These are phyloP conservation scores for Leonotis leonurus DNA, from an alignment of 257 asterid species.

Conservation along the genomic window DNA sequence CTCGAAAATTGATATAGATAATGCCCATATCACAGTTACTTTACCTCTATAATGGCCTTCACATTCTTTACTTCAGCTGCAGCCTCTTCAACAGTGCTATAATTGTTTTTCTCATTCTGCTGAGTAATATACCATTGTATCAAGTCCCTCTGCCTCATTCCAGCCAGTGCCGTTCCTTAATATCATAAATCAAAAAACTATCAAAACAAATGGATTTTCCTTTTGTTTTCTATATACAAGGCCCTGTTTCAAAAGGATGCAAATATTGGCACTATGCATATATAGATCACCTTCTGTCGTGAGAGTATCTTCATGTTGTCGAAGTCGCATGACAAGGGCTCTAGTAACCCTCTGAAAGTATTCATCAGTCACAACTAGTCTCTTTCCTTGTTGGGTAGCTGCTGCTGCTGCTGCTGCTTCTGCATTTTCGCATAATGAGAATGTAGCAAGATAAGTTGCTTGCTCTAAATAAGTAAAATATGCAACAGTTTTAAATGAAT, in stretches of 20 bases:
- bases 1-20: background rate
- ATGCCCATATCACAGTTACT: background rate
- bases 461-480: background rate
- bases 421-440: slow-evolving; percentile 40
- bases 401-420: slow-evolving; percentile 17
- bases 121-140: slow-evolving; percentile 78
- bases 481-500: background rate
- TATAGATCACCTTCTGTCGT: slow-evolving; percentile 49
- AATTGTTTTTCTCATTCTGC: slow-evolving; percentile 72
- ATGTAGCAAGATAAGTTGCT: slow-evolving; percentile 4
- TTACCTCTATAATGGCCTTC: slow-evolving; percentile 88
- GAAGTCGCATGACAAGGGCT: slow-evolving; percentile 72
- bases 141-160: slow-evolving; percentile 84
- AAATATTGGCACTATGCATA: background rate
- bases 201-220: background rate
- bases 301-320: slow-evolving; percentile 78
- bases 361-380: slow-evolving; percentile 68
- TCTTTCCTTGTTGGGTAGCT: slow-evolving; percentile 51
- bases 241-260: background rate
- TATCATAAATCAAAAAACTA: background rate
- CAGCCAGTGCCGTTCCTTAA: slow-evolving; percentile 66
- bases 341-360: slow-evolving; percentile 86
- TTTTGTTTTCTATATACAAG: background rate
- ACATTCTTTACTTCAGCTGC: slow-evolving; percentile 69
- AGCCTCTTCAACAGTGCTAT: slow-evolving; percentile 70